A percentile compares a stretch with the other conserved stretches of the same genome.
phyloP scores from a whole-genome alignment of 768 basidiomycete genomes.

The Tulasnella sp. region DNA sequence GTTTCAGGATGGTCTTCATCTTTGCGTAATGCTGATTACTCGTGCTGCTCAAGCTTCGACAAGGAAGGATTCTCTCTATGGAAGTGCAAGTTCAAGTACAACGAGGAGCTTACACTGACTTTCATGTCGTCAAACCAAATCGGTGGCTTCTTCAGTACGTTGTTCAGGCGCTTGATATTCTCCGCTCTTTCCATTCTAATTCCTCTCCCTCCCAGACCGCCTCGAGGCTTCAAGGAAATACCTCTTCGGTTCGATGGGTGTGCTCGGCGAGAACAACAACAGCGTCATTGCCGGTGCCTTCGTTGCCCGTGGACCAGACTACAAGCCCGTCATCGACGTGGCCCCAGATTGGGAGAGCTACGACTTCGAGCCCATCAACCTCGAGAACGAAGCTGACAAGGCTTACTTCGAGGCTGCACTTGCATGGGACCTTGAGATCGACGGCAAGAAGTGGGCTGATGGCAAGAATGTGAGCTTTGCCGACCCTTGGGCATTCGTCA shows the following conservation, averaged over 20 bases:
- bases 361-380: slow-evolving; percentile 73
- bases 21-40: too few relatives aligned
- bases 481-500: too few relatives aligned
- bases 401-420: slow-evolving; percentile 89
- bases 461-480: slow-evolving; percentile 63
- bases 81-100: slow-evolving; percentile 97
- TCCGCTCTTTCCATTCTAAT: background rate
- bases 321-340: slow-evolving; percentile 67
- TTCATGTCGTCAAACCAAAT: slow-evolving; percentile 97
- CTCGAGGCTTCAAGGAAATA: slow-evolving; percentile 97
- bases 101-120: slow-evolving; percentile 83
- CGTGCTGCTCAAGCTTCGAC: slow-evolving; percentile 56
- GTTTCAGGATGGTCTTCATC: slow-evolving; percentile 30
- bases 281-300: slow-evolving; percentile 80
- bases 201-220: slow-evolving; percentile 69
- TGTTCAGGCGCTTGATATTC: too few relatives aligned
- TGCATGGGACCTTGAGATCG: slow-evolving; percentile 90
- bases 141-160: slow-evolving; percentile 78
- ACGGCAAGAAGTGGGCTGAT: slow-evolving; percentile 76
- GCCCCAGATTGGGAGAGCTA: slow-evolving; percentile 96
- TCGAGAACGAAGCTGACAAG: slow-evolving; percentile 76
- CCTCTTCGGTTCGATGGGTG: slow-evolving; percentile 74
- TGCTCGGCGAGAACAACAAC: slow-evolving; percentile 78
- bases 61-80: slow-evolving; percentile 85
- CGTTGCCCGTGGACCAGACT: slow-evolving; percentile 80